phyloP scores from a whole-genome alignment of 345 rosid genomes.

The Pistacia vera region DNA sequence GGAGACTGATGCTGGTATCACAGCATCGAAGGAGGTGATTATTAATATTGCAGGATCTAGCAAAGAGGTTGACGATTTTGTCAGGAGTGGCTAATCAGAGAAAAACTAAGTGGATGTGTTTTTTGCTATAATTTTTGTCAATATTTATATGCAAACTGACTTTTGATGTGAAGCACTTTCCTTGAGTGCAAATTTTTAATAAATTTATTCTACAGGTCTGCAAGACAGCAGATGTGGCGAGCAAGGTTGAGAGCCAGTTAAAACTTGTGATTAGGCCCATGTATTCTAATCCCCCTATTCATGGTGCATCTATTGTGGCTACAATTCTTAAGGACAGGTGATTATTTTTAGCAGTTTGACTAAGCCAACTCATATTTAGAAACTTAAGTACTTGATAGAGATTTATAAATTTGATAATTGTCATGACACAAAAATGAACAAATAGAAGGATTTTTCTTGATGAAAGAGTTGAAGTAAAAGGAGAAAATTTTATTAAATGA shows the following conservation, averaged over 20 bases:
- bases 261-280: slow-evolving; percentile 76
- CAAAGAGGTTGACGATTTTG: background rate
- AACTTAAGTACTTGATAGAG: background rate
- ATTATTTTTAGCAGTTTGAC: background rate
- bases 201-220: slow-evolving; percentile 51
- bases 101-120: background rate
- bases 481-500: background rate
- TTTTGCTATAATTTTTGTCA: background rate
- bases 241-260: slow-evolving; percentile 73
- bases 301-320: slow-evolving; percentile 77
- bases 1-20: background rate
- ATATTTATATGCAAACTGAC: background rate
- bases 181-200: slow-evolving; percentile 8
- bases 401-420: background rate
- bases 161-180: background rate
- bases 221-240: slow-evolving; percentile 70
- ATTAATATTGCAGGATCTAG: background rate
- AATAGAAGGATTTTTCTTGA: no score
- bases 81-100: background rate
- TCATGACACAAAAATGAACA: no score
- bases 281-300: slow-evolving; percentile 75
- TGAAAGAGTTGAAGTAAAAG: background rate
- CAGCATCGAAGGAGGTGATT: slow-evolving; percentile 19
- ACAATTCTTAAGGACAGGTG: slow-evolving; percentile 68
- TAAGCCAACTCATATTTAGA: background rate